Percentiles rank a stretch among this genome's conserved stretches.
Evolutionary conservation across 2,329 filamentous ascomycete genomes (phyloP).

Genomic region (Neonectria faginata): DNA sequence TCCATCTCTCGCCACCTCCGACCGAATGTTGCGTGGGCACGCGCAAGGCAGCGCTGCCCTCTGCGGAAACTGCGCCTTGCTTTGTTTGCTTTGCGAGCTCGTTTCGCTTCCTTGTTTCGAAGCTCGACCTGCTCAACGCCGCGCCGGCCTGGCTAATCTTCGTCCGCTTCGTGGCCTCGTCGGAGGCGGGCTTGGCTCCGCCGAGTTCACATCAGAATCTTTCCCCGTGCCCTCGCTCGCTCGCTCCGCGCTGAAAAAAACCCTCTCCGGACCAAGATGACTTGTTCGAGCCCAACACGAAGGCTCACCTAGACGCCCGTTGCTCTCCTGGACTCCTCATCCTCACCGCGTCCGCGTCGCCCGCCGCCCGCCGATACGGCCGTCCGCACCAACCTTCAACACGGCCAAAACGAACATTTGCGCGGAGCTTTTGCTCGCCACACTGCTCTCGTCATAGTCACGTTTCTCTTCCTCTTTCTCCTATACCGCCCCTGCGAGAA

Average conservation of each 20-base stretch:
- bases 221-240: constrained; percentile 44
- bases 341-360: constrained; percentile 11
- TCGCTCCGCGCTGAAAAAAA: constrained; percentile 42
- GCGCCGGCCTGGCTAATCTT: constrained; percentile 32
- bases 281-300: constrained; percentile 36
- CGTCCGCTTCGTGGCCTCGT: constrained; percentile 42
- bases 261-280: constrained; percentile 40
- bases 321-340: constrained; percentile 32
- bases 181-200: constrained; percentile 48
- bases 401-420: neutral
- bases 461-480: neutral
- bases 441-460: neutral
- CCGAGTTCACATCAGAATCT: constrained; percentile 47
- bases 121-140: constrained; percentile 30
- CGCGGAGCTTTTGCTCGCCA: neutral
- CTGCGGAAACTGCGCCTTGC: neutral
- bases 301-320: constrained; percentile 36
- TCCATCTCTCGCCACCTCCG: constrained; percentile 30
- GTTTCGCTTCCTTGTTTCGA: constrained; percentile 34
- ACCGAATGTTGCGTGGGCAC: constrained; percentile 28
- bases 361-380: neutral
- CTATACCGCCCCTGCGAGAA: constrained; percentile 33
- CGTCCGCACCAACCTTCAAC: neutral
- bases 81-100: constrained; percentile 23
- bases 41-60: constrained; percentile 21